These are phyloP conservation scores for Boletus huronensis DNA, from an alignment of 768 basidiomycete genomes.

Conservation along the genomic window DNA sequence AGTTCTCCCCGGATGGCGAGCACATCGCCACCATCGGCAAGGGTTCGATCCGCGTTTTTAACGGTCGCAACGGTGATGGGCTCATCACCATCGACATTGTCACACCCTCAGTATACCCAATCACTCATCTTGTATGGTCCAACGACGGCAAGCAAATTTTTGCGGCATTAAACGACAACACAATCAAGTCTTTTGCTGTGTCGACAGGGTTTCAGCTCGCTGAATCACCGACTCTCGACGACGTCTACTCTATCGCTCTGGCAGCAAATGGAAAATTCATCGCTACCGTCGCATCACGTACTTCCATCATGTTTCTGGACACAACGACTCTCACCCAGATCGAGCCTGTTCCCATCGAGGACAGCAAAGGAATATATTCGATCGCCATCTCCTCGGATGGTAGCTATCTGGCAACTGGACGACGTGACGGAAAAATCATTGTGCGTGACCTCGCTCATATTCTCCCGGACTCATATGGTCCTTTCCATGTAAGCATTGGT, in stretches of 20 bases:
- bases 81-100: not conserved
- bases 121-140: not conserved
- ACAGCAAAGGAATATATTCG: rapidly evolving
- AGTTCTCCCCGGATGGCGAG: too few relatives aligned
- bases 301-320: not conserved
- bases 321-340: not conserved
- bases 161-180: not conserved
- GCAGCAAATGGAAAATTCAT: not conserved
- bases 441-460: not conserved
- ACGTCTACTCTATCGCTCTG: not conserved
- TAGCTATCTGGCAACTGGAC: conserved; percentile 1
- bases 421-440: not conserved
- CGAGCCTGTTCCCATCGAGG: not conserved
- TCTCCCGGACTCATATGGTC: conserved; percentile 5
- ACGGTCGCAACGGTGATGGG: not conserved
- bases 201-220: not conserved
- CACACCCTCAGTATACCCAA: too few relatives aligned
- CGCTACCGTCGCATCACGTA: not conserved
- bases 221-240: not conserved
- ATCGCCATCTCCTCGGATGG: not conserved
- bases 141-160: not conserved
- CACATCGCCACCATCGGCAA: not conserved
- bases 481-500: not conserved
- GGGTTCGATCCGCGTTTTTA: not conserved
- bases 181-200: not conserved